These are phyloP conservation scores for Thelephora ganbajun DNA, from an alignment of 768 basidiomycete genomes.

Conservation along the genomic window DNA sequence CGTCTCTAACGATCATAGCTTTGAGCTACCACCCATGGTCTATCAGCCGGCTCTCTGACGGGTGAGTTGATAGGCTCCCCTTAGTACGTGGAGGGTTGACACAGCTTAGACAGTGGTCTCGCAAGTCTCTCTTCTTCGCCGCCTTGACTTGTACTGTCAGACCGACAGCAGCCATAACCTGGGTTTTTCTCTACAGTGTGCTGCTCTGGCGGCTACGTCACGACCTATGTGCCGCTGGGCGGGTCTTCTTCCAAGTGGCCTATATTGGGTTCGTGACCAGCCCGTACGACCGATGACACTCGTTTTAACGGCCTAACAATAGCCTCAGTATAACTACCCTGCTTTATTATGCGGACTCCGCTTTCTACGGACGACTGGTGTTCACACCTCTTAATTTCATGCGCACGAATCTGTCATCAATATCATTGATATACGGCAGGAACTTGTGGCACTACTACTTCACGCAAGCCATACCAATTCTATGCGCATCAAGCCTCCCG, in stretches of 20 bases:
- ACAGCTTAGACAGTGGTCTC: constrained; percentile 13
- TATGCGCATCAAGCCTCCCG: constrained; percentile 61
- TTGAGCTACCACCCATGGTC: constrained; percentile 68
- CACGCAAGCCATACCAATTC: constrained; percentile 71
- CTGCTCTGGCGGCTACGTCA: constrained; percentile 40
- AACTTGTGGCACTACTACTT: constrained; percentile 86
- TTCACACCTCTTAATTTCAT: constrained; percentile 79
- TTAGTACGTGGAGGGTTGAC: too few relatives aligned
- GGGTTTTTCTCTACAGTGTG: constrained; percentile 54
- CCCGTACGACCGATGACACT: background rate
- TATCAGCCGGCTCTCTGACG: constrained; percentile 7
- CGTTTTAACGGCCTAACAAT: background rate
- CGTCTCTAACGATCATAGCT: constrained; percentile 68
- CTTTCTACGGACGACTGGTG: constrained; percentile 52
- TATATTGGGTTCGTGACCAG: constrained; percentile 29
- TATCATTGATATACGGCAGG: constrained; percentile 87
- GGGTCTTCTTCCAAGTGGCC: constrained; percentile 25
- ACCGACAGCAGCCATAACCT: constrained; percentile 82
- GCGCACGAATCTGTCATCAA: constrained; percentile 63
- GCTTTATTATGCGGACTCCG: constrained; percentile 36
- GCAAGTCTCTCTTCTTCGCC: constrained; percentile 38
- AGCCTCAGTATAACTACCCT: background rate
- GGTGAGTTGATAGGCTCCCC: constrained; percentile 1
- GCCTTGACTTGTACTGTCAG: constrained; percentile 70
- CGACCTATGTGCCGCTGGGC: constrained; percentile 17